Evolutionary conservation across 495 filamentous ascomycete genomes (phyloP).

Genomic region (Elasticomyces elasticus): DNA sequence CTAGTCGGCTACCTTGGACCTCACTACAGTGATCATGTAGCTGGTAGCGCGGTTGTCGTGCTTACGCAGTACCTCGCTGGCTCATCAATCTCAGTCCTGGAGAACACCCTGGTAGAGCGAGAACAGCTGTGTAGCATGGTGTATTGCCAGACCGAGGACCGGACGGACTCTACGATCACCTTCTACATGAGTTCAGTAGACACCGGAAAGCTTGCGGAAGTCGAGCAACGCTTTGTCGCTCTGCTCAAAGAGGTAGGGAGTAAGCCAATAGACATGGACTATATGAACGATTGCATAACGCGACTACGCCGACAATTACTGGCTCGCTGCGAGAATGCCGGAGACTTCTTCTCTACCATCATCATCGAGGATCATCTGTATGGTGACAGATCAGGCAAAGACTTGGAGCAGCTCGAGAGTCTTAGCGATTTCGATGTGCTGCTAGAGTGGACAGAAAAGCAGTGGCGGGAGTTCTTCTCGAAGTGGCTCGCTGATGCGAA

Average conservation of each 20-base stretch:
- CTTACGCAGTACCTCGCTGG: slow-evolving; percentile 76
- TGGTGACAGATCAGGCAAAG: slow-evolving; percentile 74
- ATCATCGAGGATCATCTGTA: slow-evolving; percentile 89
- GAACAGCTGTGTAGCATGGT: slow-evolving; percentile 83
- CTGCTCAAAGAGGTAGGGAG: slow-evolving; percentile 68
- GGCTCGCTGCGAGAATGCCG: slow-evolving; percentile 65
- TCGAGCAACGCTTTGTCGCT: slow-evolving; percentile 77
- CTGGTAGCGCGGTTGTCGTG: slow-evolving; percentile 55
- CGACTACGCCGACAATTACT: slow-evolving; percentile 69
- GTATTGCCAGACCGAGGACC: slow-evolving; percentile 59
- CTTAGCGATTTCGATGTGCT: slow-evolving; percentile 67
- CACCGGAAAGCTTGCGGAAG: slow-evolving; percentile 70
- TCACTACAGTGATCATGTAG: slow-evolving; percentile 52
- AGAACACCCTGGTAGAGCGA: slow-evolving; percentile 86
- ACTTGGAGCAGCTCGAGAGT: slow-evolving; percentile 55
- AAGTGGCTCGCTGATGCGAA: slow-evolving; percentile 79
- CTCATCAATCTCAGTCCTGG: slow-evolving; percentile 82
- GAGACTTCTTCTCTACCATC: slow-evolving; percentile 62
- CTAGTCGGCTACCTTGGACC: slow-evolving; percentile 78
- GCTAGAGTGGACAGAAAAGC: slow-evolving; percentile 64
- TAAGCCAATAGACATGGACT: slow-evolving; percentile 76
- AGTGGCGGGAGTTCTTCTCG: slow-evolving; percentile 74
- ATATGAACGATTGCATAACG: slow-evolving; percentile 74
- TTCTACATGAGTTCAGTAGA: slow-evolving; percentile 75
- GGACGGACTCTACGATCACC: slow-evolving; percentile 73